A percentile compares a stretch with the other conserved stretches of the same genome.
Evolutionary conservation across 805 yeast species (phyloP).

Genomic region (Starmera pachycereana): DNA sequence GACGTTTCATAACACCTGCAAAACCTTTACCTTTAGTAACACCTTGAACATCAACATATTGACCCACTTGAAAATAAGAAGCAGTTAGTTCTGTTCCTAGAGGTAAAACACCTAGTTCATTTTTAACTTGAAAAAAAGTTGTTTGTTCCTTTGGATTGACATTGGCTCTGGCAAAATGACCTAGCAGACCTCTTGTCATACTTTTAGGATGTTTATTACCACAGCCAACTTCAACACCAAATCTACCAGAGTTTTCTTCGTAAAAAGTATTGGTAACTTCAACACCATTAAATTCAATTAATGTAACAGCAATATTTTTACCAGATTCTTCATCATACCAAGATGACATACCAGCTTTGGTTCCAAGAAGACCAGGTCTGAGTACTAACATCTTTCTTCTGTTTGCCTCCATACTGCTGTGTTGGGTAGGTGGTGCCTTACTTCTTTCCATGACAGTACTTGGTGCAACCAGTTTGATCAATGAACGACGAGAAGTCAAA

Average conservation of each 20-base stretch:
- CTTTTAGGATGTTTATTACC: constrained; percentile 58
- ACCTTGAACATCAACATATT: constrained; percentile 72
- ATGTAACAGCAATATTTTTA: constrained; percentile 69
- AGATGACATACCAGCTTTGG: constrained; percentile 85
- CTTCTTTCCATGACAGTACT: constrained; percentile 19
- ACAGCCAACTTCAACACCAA: constrained; percentile 80
- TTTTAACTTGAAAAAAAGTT: constrained; percentile 72
- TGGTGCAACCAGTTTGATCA: constrained; percentile 20
- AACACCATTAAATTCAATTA: constrained; percentile 76
- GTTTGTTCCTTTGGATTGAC: constrained; percentile 76
- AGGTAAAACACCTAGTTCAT: constrained; percentile 54
- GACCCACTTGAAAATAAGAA: constrained; percentile 76
- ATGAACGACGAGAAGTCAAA: too few species aligned
- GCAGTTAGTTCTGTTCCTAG: constrained; percentile 74
- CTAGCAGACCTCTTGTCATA: constrained; percentile 54
- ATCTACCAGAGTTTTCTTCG: constrained; percentile 63
- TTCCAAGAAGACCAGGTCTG: constrained; percentile 79
- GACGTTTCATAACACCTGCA: constrained; percentile 96
- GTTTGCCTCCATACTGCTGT: constrained; percentile 60
- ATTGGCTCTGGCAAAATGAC: constrained; percentile 67
- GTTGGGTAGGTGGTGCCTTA: constrained; percentile 42
- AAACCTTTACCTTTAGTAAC: constrained; percentile 90
- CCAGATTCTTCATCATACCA: constrained; percentile 64
- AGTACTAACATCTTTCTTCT: constrained; percentile 59
- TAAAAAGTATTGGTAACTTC: constrained; percentile 77